Percentiles rank a stretch among this genome's conserved stretches.
phyloP scores from a whole-genome alignment of 192 early-diverging fungal genomes.

The Obelidium mucronatum region DNA sequence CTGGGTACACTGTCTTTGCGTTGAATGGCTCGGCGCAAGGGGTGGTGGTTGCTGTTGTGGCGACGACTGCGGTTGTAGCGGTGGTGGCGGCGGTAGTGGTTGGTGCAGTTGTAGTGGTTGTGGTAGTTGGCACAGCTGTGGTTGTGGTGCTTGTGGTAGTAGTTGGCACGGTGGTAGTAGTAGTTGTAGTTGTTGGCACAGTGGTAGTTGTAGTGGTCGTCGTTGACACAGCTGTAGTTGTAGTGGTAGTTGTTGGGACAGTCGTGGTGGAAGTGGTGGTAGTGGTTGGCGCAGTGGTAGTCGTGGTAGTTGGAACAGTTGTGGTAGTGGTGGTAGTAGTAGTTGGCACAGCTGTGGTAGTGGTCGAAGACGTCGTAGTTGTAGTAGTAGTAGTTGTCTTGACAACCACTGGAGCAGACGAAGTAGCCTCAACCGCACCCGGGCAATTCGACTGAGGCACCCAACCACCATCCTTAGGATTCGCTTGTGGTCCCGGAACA shows the following conservation, averaged over 20 bases:
- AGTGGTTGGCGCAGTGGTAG: not conserved
- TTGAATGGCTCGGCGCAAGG: too few species aligned
- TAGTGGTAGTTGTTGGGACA: not conserved
- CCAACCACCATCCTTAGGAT: not conserved
- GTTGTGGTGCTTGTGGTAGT: not conserved
- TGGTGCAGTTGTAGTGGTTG: not conserved
- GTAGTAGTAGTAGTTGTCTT: not conserved
- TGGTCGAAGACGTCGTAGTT: not conserved
- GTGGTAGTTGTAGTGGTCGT: not conserved
- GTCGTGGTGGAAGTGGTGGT: not conserved
- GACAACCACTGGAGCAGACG: not conserved
- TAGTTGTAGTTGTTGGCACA: not conserved
- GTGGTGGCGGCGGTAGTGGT: not conserved
- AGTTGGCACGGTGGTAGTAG: not conserved
- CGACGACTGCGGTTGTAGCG: not conserved
- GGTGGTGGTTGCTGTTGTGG: not conserved
- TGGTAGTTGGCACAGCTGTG: not conserved
- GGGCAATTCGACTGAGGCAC: not conserved
- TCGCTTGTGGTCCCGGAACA: not conserved
- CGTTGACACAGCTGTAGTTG: too few species aligned
- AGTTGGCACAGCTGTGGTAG: not conserved
- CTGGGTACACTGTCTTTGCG: too few species aligned
- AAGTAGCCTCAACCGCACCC: not conserved
- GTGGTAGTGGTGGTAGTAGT: not conserved
- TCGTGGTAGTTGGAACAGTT: not conserved